phyloP scores from a whole-genome alignment of 106 monocot genomes.

The Allium cepa region DNA sequence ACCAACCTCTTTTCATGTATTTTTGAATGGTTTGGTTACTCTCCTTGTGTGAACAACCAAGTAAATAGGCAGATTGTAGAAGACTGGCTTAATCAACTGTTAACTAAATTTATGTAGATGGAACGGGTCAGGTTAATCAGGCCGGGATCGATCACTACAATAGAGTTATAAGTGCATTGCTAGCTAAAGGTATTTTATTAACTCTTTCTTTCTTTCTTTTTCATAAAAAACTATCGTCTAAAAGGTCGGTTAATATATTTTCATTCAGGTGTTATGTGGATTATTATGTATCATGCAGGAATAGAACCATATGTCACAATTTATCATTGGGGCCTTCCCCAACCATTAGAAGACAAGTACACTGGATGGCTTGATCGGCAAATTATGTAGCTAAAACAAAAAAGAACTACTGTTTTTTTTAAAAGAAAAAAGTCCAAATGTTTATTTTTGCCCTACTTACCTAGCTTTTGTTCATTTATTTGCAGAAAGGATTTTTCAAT shows the following conservation, averaged over 20 bases:
- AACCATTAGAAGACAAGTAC: conserved; percentile 58
- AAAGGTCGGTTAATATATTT: not conserved
- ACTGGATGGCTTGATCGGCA: conserved; percentile 62
- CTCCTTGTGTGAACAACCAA: no score
- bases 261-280: not conserved
- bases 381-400: conserved; percentile 33
- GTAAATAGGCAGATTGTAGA: no score
- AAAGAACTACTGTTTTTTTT: no score
- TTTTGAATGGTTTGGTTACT: no score
- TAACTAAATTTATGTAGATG: conserved; percentile 37
- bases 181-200: conserved; percentile 43
- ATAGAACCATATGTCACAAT: conserved; percentile 70
- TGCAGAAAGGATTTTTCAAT: conserved; percentile 47
- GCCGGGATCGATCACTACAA: conserved; percentile 80
- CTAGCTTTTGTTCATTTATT: not conserved
- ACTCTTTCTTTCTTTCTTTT: not conserved
- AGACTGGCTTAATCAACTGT: not conserved
- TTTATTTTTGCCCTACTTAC: no score
- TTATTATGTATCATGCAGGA: no score
- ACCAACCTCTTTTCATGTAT: no score
- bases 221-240: not conserved
- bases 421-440: not conserved
- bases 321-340: conserved; percentile 83
- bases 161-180: conserved; percentile 51
- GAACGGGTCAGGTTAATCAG: conserved; percentile 57